Evolutionary conservation across 495 filamentous ascomycete species (phyloP), one percentile per base, ranked within the genome.

Genomic region (Hyaloscypha bicolor): DNA sequence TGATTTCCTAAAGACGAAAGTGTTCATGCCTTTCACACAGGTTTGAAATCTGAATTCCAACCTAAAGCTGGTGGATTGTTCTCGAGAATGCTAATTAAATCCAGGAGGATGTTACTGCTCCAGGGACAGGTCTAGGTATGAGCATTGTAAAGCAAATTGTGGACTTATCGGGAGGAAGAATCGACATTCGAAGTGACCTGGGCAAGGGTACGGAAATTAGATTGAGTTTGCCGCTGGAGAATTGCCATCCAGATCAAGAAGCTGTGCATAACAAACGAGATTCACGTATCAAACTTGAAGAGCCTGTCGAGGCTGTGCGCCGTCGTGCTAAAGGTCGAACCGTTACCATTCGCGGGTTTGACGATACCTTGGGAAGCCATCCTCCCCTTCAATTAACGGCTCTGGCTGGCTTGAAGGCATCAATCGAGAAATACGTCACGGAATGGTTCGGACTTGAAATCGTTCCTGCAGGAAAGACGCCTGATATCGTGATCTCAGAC

Each of bases 11-110:
- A 81, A 83, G 29, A 82, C 87, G 39, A 79, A 82, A 22, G 75
- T 92, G 1, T 94, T 88, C 73, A 85, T 82, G 12, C 88, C 90
- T 1, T 94, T 93, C 68, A 77, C 86, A 0, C 91, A 94, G 67
- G 90, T 93, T 71, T 82, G 90, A 65, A 77, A 79, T 5, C 80
- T 90, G 16, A 80, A 83, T 0, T 82, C 85, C 22, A 62, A 45
- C 67, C 57, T 64, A 60, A 33, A 56, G 19, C n/a, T 56, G 21
- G 37, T 69, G 56, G 62, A 58, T 59, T 35, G 12, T 65, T 56
- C 56, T 29, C 63, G 30, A 37, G 25, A 22, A 30, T 55, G 57
- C 67, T 69, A 65, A 69, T 25, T 51, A 9, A 32, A 21, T 9
- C n/a, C 56, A 69, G 64, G 68, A 70, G 42, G 59, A 67, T 42